Percentiles rank a stretch among this genome's conserved stretches.
These are phyloP conservation scores for Diutina sp. DNA, from an alignment of 1,139 yeast genomes.

Conservation along the genomic window DNA sequence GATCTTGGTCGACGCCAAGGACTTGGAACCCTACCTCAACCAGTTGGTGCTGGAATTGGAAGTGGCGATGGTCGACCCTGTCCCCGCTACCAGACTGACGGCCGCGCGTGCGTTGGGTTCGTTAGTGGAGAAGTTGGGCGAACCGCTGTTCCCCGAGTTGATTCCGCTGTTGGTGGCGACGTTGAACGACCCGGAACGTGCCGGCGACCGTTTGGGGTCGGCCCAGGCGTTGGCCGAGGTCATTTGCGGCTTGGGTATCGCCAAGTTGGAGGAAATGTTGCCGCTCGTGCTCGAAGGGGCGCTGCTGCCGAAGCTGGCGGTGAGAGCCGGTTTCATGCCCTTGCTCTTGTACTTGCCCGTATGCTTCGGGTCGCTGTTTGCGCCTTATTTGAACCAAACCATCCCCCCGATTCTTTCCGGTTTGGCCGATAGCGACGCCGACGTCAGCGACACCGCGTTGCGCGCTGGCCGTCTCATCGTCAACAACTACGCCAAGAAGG, in stretches of 20 bases:
- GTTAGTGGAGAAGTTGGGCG: constrained; percentile 90
- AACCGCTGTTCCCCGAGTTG: constrained; percentile 86
- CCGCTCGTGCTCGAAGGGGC: constrained; percentile 75
- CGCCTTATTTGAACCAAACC: constrained; percentile 75
- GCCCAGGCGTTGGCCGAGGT: constrained; percentile 97
- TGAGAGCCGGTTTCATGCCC: constrained; percentile 92
- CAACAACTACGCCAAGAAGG: constrained; percentile 81
- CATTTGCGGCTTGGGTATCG: constrained; percentile 77
- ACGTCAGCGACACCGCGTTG: constrained; percentile 78
- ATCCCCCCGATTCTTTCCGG: constrained; percentile 88
- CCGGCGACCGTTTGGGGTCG: constrained; percentile 92
- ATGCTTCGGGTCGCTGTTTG: constrained; percentile 84
- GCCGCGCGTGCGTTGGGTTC: constrained; percentile 97
- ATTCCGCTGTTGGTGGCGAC: constrained; percentile 71
- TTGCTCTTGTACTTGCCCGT: constrained; percentile 82
- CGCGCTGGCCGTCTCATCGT: constrained; percentile 91
- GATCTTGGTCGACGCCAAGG: constrained; percentile 79
- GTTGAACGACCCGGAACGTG: constrained; percentile 64
- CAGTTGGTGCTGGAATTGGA: constrained; percentile 74
- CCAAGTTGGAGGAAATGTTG: constrained; percentile 76
- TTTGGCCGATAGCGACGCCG: constrained; percentile 80
- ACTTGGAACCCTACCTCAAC: constrained; percentile 71
- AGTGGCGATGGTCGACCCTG: constrained; percentile 96
- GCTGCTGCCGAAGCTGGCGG: constrained; percentile 47
- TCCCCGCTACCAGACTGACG: constrained; percentile 92